These are phyloP conservation scores for Aspergillus cejpii DNA, from an alignment of 2,329 filamentous ascomycete genomes.

Conservation along the genomic window DNA sequence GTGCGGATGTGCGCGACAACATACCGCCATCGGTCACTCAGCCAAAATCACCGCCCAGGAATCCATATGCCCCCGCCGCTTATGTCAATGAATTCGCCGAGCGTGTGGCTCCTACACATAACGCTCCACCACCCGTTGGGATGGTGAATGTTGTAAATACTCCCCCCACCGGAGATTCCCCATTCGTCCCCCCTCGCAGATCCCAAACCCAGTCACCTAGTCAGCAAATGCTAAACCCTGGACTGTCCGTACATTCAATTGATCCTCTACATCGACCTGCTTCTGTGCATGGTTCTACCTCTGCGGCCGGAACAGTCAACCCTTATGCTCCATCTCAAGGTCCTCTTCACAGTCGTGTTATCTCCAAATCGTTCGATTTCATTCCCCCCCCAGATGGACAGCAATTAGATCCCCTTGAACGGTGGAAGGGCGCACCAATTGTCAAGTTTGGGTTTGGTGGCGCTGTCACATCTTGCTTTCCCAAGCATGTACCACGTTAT, in stretches of 20 bases:
- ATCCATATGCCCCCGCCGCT: slow-evolving; percentile 29
- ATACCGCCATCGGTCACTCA: slow-evolving; percentile 11
- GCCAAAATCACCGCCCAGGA: slow-evolving; percentile 23
- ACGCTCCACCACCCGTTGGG: slow-evolving; percentile 11
- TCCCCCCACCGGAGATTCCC: slow-evolving; percentile 21
- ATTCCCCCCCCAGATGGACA: slow-evolving; percentile 52
- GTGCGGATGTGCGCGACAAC: slow-evolving; percentile 1
- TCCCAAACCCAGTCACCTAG: slow-evolving; percentile 56
- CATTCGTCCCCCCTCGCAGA: slow-evolving; percentile 41
- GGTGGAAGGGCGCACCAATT: slow-evolving; percentile 85
- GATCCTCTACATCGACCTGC: slow-evolving; percentile 49
- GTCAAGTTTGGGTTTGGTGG: slow-evolving; percentile 87
- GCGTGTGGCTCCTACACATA: slow-evolving; percentile 21
- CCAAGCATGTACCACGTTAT: slow-evolving; percentile 81
- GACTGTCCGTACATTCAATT: slow-evolving; percentile 37
- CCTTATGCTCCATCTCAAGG: slow-evolving; percentile 31
- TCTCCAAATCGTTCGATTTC: slow-evolving; percentile 49
- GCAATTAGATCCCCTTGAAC: slow-evolving; percentile 66
- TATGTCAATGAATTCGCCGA: slow-evolving; percentile 31
- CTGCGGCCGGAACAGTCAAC: slow-evolving; percentile 35
- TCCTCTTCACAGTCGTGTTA: slow-evolving; percentile 35
- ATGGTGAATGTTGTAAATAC: slow-evolving; percentile 15
- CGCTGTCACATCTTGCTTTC: slow-evolving; percentile 74
- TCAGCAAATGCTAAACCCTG: slow-evolving; percentile 46
- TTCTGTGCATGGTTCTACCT: slow-evolving; percentile 47